phyloP scores from a whole-genome alignment of 2,329 filamentous ascomycete genomes.

The Myrmaecium sp. region DNA sequence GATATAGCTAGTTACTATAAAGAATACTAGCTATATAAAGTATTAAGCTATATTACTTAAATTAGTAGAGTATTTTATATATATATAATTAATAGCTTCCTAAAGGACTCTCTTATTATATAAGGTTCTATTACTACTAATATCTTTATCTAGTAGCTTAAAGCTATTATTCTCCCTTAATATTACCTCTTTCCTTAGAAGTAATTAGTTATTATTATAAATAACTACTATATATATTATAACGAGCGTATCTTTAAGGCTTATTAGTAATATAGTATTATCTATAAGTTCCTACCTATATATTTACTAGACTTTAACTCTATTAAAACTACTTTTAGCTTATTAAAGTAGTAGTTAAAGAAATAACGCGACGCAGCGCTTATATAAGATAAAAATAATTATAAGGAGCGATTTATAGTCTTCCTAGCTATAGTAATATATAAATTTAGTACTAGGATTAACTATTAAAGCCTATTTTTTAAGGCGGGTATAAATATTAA shows the following conservation, averaged over 20 bases:
- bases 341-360: too few relatives aligned
- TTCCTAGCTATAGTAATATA: too few relatives aligned
- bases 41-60: not conserved
- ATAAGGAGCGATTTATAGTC: too few relatives aligned
- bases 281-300: not conserved
- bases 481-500: too few relatives aligned
- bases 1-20: not conserved
- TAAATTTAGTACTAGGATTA: too few relatives aligned
- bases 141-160: not conserved
- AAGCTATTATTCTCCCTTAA: not conserved
- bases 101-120: not conserved
- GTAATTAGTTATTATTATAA: not conserved
- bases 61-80: too few relatives aligned
- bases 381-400: too few relatives aligned
- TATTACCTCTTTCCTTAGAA: not conserved
- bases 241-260: not conserved
- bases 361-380: too few relatives aligned
- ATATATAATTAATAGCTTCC: not conserved
- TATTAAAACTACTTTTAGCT: not conserved
- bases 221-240: not conserved
- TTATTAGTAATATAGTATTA: not conserved
- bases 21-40: not conserved
- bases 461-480: too few relatives aligned
- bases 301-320: conserved; percentile 1
- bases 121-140: not conserved